Base-by-base conservation (phyloP, 441 rosid species). In the Bocquillonia castaneifolia region DNA sequence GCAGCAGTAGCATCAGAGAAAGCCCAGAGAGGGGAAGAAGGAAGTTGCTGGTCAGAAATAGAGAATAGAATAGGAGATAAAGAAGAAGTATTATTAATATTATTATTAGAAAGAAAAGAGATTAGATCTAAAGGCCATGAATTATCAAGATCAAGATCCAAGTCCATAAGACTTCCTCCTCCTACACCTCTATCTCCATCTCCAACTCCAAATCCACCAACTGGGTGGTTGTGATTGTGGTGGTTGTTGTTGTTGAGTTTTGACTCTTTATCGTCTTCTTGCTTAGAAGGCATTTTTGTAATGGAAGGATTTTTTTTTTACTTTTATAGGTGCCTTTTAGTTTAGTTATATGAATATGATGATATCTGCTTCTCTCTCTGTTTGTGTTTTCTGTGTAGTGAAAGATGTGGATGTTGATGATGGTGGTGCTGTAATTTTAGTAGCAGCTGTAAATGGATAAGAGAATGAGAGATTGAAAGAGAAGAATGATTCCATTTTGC, bases 21-120 rank as follows among this genome's bases (percentile, higher is more conserved):
- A 29, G 89, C 87, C 94, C 96, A 91, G 37, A 93, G 91, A 76
- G 98, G 97, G 52, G 98, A 91, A 73, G 81, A 79, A 62, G 97
- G 93, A 12, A 50, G 9, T 3, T 50, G 54, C 61, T 74, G 93
- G 42, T 88, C 96, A 28, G 88, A 67, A 25, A 86, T 73, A n/a
- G 88, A 73, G 22, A 79, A 26, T 67, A 82, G 58, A 53, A 79
- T 58, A 0, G 96, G 90, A 59, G 96, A 90, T 71, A 77, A 71
- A 62, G 86, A 80, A 44, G 18, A 2, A 50, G 0, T 22, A 22
- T 50, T 22, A 50, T 22, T 18, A n/a, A 18, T 18, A n/a, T 18
- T n/a, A 6, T 48, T 50, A 22, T 75, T 82, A 6, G 89, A 72
- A 14, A 69, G 67, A 67, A 81, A 84, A 15, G 82, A 69, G 70